phyloP scores from a whole-genome alignment of 73 alveolate genomes.

The Stentor coeruleus region DNA sequence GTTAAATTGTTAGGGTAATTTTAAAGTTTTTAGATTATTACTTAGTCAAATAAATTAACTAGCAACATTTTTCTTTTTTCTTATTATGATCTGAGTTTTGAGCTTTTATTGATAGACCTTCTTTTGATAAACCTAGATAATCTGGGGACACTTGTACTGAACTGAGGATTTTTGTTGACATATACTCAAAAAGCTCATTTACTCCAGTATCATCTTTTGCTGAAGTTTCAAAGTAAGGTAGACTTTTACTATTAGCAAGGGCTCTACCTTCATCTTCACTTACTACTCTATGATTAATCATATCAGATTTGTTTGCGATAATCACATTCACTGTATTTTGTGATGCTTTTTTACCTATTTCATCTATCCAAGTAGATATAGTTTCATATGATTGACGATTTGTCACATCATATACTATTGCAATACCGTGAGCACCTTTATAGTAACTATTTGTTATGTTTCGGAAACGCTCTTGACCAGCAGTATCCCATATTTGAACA shows the following conservation, averaged over 20 bases:
- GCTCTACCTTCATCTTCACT: background rate
- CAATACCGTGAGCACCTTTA: too few relatives aligned
- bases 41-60: too few relatives aligned
- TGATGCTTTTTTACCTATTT: background rate
- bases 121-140: too few relatives aligned
- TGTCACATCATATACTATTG: background rate
- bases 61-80: too few relatives aligned
- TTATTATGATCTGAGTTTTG: too few relatives aligned
- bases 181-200: background rate
- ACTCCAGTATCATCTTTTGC: background rate
- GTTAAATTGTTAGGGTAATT: too few relatives aligned
- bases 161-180: too few relatives aligned
- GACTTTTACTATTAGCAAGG: background rate
- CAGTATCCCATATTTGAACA: slow-evolving; percentile 96
- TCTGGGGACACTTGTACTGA: too few relatives aligned
- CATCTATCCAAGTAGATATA: background rate
- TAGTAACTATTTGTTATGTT: too few relatives aligned
- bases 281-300: background rate
- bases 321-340: background rate
- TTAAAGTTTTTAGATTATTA: too few relatives aligned
- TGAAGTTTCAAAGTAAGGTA: background rate
- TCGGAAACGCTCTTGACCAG: slow-evolving; percentile 98
- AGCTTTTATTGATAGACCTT: too few relatives aligned
- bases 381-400: background rate
- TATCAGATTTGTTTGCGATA: background rate